phyloP scores from a whole-genome alignment of 2,329 filamentous ascomycete genomes.

The Pseudogymnoascus sp. region DNA sequence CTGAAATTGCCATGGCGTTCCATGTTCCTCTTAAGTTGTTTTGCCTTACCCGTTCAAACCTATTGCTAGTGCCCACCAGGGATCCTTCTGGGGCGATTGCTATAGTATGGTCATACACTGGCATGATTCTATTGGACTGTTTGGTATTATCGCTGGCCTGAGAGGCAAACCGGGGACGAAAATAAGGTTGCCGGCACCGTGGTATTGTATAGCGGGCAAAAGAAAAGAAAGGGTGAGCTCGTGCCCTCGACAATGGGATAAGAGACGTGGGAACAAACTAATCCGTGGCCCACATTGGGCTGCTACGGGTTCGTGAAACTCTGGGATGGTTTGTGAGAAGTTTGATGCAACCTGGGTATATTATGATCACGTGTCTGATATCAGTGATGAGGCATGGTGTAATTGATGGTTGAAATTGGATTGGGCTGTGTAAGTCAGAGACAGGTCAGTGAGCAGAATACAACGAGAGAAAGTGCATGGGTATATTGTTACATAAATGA shows the following conservation, averaged over 20 bases:
- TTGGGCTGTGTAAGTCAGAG: neutral
- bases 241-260: neutral
- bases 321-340: slow-evolving; percentile 7
- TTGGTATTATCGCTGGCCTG: neutral
- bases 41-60: neutral
- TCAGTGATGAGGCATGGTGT: neutral
- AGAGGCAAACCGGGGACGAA: neutral
- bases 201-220: neutral
- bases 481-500: slow-evolving; percentile 3
- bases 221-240: neutral
- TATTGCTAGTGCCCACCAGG: neutral
- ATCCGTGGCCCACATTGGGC: neutral
- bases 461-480: neutral
- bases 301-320: neutral
- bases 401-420: neutral
- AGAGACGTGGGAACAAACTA: neutral
- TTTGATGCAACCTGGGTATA: neutral
- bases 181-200: neutral
- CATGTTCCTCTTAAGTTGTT: neutral
- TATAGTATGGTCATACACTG: neutral
- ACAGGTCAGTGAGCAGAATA: neutral
- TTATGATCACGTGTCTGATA: neutral
- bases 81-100: neutral
- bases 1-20: neutral
- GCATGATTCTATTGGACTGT: neutral